Evolutionary conservation across 805 yeast genomes (phyloP), one percentile per base, ranked within the genome.

Genomic region (Kuraishia hungarica): DNA sequence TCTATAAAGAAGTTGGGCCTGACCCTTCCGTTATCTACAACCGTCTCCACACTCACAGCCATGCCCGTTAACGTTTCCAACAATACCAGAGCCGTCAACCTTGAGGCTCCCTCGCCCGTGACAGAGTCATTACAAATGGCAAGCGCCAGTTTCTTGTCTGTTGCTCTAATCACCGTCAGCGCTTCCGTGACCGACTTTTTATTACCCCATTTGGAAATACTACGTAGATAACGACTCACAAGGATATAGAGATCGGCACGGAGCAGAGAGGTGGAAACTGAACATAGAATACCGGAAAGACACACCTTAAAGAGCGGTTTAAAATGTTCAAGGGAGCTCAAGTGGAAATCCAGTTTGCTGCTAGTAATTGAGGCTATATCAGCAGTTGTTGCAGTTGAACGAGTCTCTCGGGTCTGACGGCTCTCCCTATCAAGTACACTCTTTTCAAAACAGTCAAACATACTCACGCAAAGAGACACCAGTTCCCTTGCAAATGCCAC

Each of bases 221-320:
- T 78, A 8, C 78, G 75, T 55, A 92, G 66, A 60, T 83, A 88
- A 61, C 80, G 83, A 65, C 82, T 86, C 47, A 85, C 79, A 59
- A 92, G 70, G 8, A 87, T 81, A 67, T 93, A 93, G 50, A 93
- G 74, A 63, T 91, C 94, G 0, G 96, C 81, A 53, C 97, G 79
- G 49, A 92, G 74, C 0, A 76, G 67, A 2, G 87, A 75, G 0
- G 91, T 81, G 0, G 96, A 77, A 47, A 80, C 75, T 1, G 96
- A 83, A 49, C 89, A 80, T 54, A 81, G 74, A 2, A 93, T 80
- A 3, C 97, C 96, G 55, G 78, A 76, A 23, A 89, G 73, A 56
- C 96, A 83, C 0, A 93, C 82, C 60, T 82, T 80, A 71, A 92
- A 88, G 48, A 92, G 67, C 1, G 89, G 81, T 49, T 81, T 83